Base-by-base conservation (phyloP, 805 yeast genomes). In the Saccharomycopsis babjevae region DNA sequence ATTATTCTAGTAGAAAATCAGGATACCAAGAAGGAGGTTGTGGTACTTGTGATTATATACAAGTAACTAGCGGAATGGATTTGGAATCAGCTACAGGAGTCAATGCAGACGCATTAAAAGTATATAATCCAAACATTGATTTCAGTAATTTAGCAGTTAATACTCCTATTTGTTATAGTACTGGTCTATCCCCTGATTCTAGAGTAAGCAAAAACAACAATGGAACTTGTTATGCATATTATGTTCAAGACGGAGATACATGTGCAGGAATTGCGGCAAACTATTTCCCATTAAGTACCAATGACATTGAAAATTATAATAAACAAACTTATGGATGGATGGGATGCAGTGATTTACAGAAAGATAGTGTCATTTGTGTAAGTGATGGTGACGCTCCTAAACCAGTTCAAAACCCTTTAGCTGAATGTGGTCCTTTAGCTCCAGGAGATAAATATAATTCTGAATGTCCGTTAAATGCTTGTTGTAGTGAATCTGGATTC, bases 401-500 rank as follows among this genome's bases (percentile, higher is more conserved):
- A 56, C 58, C 58, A 5, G 38, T 56, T 11, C 25, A 36, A 7
- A 56, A 56, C 40, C 25, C 58, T 6, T 16, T 38, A 13, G 50
- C 58, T 13, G 58, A 56, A 56, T 56, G 58, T 42, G 58, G 58
- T 20, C 58, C 58, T 39, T 40, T 39, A 42, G 58, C 58, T 40
- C 58, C 38, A n/a, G 52, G 58, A 28, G 52, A 56, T 56, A 20
- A 20, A 56, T 56, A 40, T 50, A 56, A 56, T 28, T 16, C 58
- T 28, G 20, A 18, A 13, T 56, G 58, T 56, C 58, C 58, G 22
- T 56, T 42, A 25, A 56, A 56, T 56, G 58, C 58, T 30, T 56
- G 58, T 42, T 56, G 58, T 32, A 56, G 58, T 36, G 22, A 34
- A 15, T n/a, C 10, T 36, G 46, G 58, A n/a, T 56, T 39, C 30